Evolutionary conservation across 1,284 basidiomycete genomes (phyloP), one percentile per base, ranked within the genome.

Genomic region (Ustilago curta): DNA sequence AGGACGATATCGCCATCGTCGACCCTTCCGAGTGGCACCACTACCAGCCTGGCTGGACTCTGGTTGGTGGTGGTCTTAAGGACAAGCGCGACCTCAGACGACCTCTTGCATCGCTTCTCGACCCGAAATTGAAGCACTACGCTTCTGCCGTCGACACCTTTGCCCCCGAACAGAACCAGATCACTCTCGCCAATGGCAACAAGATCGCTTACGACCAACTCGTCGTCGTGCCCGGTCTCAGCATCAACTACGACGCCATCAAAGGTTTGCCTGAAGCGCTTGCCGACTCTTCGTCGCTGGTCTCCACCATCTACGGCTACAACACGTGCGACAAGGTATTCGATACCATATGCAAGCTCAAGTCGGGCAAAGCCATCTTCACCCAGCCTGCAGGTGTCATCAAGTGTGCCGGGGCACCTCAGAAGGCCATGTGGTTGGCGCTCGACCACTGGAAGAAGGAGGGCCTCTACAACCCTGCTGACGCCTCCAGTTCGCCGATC

Each of bases 371-470:
- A 58, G 95, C 95, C 2, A 89, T 99, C 80, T 98, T 99, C 87
- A 98, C 96, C 0, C 96, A 98, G 85, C 96, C 95, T 31, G 90
- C 91, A n/a, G 94, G 95, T 23, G 87, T 94, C 25, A 90, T 98
- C 85, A 98, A 98, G 87, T 98, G 95, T 84, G 93, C 95, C 58
- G 96, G 96, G 85, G 94, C 86, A 25, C 86, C 86, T 70, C 88
- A 86, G 63, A 86, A 86, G 70, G 80, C 83, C 55, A 81, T 83
- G 83, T 84, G 79, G 80, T 50, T 82, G 18, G 81, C 80, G 0
- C 45, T 78, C n/a, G 78, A 83, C 64, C 64, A 78, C 65, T 83
- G 82, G 82, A 74, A 71, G 54, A 72, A 76, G 57, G 29, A 43
- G 3, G 78, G 77, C 2, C 63, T 80, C 19, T 79, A 73, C 69